These are phyloP conservation scores for Solanum chaucha DNA, from an alignment of 257 asterid species.

Conservation along the genomic window DNA sequence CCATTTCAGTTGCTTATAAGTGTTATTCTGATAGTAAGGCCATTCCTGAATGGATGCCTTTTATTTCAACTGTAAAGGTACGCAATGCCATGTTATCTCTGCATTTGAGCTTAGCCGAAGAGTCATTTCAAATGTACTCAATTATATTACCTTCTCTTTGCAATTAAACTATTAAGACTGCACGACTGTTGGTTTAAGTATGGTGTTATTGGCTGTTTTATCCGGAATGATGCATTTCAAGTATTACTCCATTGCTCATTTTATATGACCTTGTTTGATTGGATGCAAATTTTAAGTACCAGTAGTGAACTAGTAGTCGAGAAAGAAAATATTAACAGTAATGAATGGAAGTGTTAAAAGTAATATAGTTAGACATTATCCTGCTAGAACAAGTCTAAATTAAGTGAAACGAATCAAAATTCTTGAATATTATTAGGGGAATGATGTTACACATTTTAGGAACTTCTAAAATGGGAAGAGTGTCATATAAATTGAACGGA, in stretches of 20 bases:
- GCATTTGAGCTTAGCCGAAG: neutral
- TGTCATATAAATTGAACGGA: neutral
- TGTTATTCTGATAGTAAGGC: slow-evolving; percentile 29
- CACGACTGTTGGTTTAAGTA: neutral
- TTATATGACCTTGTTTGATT: neutral
- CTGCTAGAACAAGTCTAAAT: neutral
- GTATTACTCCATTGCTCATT: neutral
- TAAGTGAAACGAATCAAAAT: neutral
- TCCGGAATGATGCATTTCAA: neutral
- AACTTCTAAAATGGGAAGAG: neutral
- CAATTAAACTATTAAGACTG: neutral
- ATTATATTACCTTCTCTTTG: neutral
- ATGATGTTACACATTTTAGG: neutral
- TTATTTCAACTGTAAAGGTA: slow-evolving; percentile 82
- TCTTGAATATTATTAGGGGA: neutral
- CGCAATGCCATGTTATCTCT: neutral
- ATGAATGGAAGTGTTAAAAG: neutral
- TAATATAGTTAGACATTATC: neutral
- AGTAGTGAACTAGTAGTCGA: neutral
- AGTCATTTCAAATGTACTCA: neutral
- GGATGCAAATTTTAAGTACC: neutral
- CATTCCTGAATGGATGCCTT: slow-evolving; percentile 97
- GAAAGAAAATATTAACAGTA: neutral
- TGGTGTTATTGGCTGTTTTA: neutral
- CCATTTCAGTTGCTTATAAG: slow-evolving; percentile 50